Evolutionary conservation across 2,329 filamentous ascomycete species (phyloP).

Genomic region (Cytospora mali): DNA sequence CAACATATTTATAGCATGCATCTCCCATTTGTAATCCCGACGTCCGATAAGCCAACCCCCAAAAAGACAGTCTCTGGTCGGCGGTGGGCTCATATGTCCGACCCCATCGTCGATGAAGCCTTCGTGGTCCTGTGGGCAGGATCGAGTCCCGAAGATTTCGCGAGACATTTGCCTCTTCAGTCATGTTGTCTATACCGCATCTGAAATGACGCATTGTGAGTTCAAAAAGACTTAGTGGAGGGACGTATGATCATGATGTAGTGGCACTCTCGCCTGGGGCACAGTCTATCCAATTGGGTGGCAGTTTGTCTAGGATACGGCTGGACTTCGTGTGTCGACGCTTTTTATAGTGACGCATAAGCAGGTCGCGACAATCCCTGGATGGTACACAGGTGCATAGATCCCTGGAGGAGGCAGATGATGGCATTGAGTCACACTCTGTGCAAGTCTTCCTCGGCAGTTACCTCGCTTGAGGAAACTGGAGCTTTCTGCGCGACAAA

Average conservation of each 20-base stretch:
- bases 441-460: neutral
- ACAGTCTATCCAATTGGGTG: neutral
- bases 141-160: neutral
- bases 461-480: neutral
- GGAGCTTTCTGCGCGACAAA: neutral
- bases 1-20: neutral
- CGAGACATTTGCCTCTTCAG: neutral
- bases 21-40: no score
- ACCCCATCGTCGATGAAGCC: neutral
- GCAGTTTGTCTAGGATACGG: neutral
- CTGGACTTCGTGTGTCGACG: neutral
- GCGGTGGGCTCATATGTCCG: neutral
- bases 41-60: no score
- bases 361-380: neutral
- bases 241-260: neutral
- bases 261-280: neutral
- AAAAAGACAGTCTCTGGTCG: neutral
- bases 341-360: neutral
- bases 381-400: neutral
- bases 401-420: neutral
- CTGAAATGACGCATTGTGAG: neutral
- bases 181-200: neutral
- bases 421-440: neutral
- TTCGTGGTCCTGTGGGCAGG: no score
- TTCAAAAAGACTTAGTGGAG: neutral